Conservation (phyloP, 1,139 yeast species). For the Hyphopichia fennica region DNA sequence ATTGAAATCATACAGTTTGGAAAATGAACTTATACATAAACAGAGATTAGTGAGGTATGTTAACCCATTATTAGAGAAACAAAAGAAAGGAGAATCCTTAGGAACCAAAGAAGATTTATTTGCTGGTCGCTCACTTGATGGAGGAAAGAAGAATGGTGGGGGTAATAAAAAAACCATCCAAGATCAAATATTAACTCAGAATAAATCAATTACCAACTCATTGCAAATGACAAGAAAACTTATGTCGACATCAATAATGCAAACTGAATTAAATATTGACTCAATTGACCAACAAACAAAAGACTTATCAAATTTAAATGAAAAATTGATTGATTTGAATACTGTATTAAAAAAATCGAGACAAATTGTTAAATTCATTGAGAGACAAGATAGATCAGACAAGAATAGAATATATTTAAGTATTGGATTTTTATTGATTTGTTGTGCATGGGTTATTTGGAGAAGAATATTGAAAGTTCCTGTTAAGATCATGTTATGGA, state of each 20-base stretch:
- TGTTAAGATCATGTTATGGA: constrained; percentile 57
- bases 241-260: constrained; percentile 54
- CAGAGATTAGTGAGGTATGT: constrained; percentile 25
- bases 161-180: constrained; percentile 14
- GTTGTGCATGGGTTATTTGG: constrained; percentile 66
- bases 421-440: constrained; percentile 54
- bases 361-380: constrained; percentile 60
- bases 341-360: constrained; percentile 54
- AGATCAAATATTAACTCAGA: constrained; percentile 43
- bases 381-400: constrained; percentile 66
- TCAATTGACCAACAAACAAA: constrained; percentile 60
- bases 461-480: constrained; percentile 61
- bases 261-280: constrained; percentile 62
- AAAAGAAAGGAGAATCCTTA: background rate
- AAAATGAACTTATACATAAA: constrained; percentile 27
- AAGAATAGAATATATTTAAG: constrained; percentile 59
- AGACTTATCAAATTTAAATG: constrained; percentile 49
- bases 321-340: constrained; percentile 53
- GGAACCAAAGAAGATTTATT: constrained; percentile 18
- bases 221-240: constrained; percentile 55
- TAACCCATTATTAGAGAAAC: constrained; percentile 1
- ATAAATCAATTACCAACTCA: constrained; percentile 54
- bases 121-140: constrained; percentile 15
- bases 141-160: constrained; percentile 4
- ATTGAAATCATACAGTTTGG: constrained; percentile 21